Conservation (phyloP, 345 rosid genomes). For the Lenwebbia sp. region DNA sequence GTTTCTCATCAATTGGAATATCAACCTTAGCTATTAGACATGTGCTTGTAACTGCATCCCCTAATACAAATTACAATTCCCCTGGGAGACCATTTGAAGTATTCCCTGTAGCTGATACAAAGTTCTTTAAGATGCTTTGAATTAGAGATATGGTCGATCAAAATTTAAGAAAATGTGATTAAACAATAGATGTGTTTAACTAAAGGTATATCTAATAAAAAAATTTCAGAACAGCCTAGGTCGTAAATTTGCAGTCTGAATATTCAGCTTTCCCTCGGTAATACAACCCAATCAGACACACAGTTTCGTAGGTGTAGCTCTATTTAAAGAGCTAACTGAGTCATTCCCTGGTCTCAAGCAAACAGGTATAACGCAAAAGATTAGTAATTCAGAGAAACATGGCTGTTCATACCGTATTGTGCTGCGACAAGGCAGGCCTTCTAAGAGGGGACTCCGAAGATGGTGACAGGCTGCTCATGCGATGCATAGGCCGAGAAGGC, state of each 20-base stretch:
- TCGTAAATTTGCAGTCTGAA: neutral
- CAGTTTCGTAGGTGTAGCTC: neutral
- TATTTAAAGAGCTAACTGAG: neutral
- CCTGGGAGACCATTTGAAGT: neutral
- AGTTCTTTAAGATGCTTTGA: neutral
- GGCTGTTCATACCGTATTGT: slow-evolving; percentile 33
- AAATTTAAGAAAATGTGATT: neutral
- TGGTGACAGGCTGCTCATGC: slow-evolving; percentile 78
- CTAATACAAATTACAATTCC: neutral
- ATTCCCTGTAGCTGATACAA: neutral
- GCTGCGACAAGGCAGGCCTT: slow-evolving; percentile 50
- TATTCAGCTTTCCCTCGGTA: neutral
- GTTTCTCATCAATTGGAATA: neutral
- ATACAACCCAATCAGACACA: neutral
- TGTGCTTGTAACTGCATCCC: neutral
- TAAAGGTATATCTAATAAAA: neutral
- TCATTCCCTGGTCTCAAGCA: neutral
- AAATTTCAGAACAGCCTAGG: neutral
- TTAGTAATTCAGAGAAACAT: neutral
- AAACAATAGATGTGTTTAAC: neutral
- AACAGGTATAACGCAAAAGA: neutral
- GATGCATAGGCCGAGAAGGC: slow-evolving; percentile 41
- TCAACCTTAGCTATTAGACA: neutral
- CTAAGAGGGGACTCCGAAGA: slow-evolving; percentile 82
- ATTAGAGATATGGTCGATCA: neutral